Percentiles rank a stretch among this genome's conserved stretches.
Conservation (phyloP, 345 rosid genomes). For the Pugionium cornutum region DNA sequence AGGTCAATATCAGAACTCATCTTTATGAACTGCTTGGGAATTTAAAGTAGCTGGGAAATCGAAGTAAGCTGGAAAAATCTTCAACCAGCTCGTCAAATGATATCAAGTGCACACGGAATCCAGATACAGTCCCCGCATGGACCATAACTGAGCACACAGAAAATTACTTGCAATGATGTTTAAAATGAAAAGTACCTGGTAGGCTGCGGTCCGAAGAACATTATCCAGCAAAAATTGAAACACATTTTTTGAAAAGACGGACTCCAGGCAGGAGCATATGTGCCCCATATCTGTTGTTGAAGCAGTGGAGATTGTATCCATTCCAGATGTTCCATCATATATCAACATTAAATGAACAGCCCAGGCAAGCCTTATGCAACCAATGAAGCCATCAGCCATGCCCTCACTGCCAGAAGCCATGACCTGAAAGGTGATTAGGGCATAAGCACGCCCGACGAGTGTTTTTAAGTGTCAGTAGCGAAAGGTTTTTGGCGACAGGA, state of each 20-base stretch:
- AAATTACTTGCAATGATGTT: slow-evolving; percentile 2
- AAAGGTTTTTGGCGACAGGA: slow-evolving; percentile 24
- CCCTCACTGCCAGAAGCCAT: slow-evolving; percentile 60
- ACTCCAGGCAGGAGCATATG: slow-evolving; percentile 71
- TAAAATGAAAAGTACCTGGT: slow-evolving; percentile 52
- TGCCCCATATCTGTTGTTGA: slow-evolving; percentile 65
- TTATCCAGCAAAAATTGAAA: slow-evolving; percentile 81
- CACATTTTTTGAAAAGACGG: slow-evolving; percentile 68
- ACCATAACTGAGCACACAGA: slow-evolving; percentile 6
- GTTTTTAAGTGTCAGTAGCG: slow-evolving; percentile 16
- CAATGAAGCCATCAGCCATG: slow-evolving; percentile 69
- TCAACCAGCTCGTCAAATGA: slow-evolving; percentile 10
- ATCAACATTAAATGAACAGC: slow-evolving; percentile 81
- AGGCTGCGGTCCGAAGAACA: slow-evolving; percentile 85
- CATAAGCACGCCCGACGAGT: slow-evolving; percentile 26
- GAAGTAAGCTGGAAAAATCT: background rate
- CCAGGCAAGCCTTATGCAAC: slow-evolving; percentile 87
- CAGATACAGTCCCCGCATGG: background rate
- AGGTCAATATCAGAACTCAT: slow-evolving; percentile 7
- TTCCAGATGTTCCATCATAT: slow-evolving; percentile 59
- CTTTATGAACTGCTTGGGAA: background rate
- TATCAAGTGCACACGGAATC: slow-evolving; percentile 17
- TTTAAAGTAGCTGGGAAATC: slow-evolving; percentile 1
- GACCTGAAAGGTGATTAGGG: slow-evolving; percentile 58
- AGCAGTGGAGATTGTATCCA: slow-evolving; percentile 54